Base-by-base conservation (phyloP, 345 rosid species). In the Lepidium sativum region DNA sequence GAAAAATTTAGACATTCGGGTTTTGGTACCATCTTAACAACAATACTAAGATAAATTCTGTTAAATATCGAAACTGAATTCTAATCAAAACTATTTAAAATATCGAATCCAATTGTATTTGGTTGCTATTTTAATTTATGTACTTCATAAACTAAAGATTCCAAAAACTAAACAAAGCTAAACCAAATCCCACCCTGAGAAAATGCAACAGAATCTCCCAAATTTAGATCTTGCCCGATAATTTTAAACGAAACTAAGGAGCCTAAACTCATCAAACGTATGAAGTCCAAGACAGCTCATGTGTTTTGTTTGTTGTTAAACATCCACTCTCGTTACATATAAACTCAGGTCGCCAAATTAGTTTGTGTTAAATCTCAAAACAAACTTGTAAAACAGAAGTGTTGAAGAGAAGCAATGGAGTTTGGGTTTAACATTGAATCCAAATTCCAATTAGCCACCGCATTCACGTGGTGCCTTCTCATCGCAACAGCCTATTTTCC, bases 381-480 rank as follows among this genome's bases (percentile, higher is more conserved):
- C 23, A 53, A 31, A n/a, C 8, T 0, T 11, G 15, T 8, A 3
- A 18, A 29, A 14, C 31, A 47, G 0, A 55, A 39, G 6, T 34
- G 35, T 42, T 53, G 40, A 70, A 42, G 39, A 54, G 43, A 27
- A 62, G 64, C 64, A 29, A 64, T 21, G 47, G 65, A 32, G 44
- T 71, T 21, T 1, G 13, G 17, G 15, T 45, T 63, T 6, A 18
- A 29, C 31, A 65, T 25, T 10, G 39, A 39, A 4, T 18, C 61
- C 6, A 50, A 20, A 8, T 27, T 45, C 57, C 55, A 11, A 27
- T 37, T 60, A 44, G 42, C 63, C 57, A 65, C 62, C 8, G 29
- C 51, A 50, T 41, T 65, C 34, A 43, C 56, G 2, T 72, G 76
- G 72, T 72, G 55, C 29, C 49, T 73, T 60, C 62, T 72, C 67